Evolutionary conservation across 148 eudicot species (phyloP), one percentile per base, ranked within the genome.

Genomic region (Arctostaphylos glauca): DNA sequence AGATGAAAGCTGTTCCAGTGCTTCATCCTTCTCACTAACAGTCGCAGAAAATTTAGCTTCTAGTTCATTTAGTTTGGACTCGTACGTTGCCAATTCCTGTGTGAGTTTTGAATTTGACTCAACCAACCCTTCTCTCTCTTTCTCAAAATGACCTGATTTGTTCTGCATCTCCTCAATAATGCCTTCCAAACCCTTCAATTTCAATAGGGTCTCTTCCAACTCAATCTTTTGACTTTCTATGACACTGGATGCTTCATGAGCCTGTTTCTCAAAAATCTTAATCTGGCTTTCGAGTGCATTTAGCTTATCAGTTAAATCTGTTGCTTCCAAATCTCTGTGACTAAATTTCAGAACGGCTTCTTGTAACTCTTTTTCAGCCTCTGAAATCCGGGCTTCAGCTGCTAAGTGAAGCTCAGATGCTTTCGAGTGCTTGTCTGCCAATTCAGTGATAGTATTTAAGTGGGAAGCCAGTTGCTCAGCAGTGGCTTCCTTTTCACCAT

Each of bases 381-480:
- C 86, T 56, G 85, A 76, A 85, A 88, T 86, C 75, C 90, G 92
- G 83, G 88, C 85, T 84, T 93, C 95, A 52, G 92, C 81, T 19
- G 88, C 88, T 75, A 87, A 80, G 25, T 94, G 93, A 81, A 85
- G 90, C 70, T 90, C 95, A 78, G 91, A 83, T 56, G 89, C 90
- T 87, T 85, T 91, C 0, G 96, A 84, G 85, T 93, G 95, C 80
- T 88, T 80, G 68, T 94, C 95, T 0, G 92, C 88, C 80, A 96
- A 84, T 83, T 94, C 95, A 16, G 89, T 82, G 66, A 96, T 91
- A 50, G 93, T 91, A 83, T 79, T 90, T 88, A 87, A 54, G 83
- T 94, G 97, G 84, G 94, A 91, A 89, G 90, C 93, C 80, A 96
- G 86, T 84, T 93, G 90, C 79, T 86, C 79, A 81, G 84, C 81